A percentile compares a stretch with the other conserved stretches of the same genome.
Conservation (phyloP, 495 filamentous ascomycete species). For the Letharia columbiana region DNA sequence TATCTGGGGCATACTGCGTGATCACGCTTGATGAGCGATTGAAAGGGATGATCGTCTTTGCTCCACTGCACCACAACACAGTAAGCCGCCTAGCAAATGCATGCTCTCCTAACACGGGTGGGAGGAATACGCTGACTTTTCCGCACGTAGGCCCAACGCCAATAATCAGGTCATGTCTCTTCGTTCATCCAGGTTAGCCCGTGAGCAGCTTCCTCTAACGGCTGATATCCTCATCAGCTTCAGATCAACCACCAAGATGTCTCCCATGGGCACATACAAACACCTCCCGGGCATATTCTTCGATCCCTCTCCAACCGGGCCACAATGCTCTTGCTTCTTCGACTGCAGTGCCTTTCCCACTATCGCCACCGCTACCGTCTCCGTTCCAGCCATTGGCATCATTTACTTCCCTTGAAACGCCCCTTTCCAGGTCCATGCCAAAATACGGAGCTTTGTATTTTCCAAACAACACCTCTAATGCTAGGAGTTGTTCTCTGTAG, state of each 20-base stretch:
- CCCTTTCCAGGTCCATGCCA: slow-evolving; percentile 46
- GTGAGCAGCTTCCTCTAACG: slow-evolving; percentile 87
- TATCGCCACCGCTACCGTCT: slow-evolving; percentile 49
- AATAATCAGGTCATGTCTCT: neutral
- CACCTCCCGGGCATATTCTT: slow-evolving; percentile 92
- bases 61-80: neutral
- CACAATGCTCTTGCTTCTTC: slow-evolving; percentile 69
- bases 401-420: slow-evolving; percentile 30
- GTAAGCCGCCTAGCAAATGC: neutral
- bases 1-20: neutral
- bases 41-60: neutral
- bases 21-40: neutral
- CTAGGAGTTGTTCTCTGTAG: slow-evolving; percentile 82
- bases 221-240: slow-evolving; percentile 25
- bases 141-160: neutral
- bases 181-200: slow-evolving; percentile 78
- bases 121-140: neutral
- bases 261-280: slow-evolving; percentile 37
- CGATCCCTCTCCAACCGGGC: slow-evolving; percentile 84
- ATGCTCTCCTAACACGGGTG: neutral
- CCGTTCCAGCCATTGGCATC: slow-evolving; percentile 42
- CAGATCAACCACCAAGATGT: neutral
- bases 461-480: slow-evolving; percentile 54
- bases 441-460: slow-evolving; percentile 58
- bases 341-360: slow-evolving; percentile 56